A percentile compares a stretch with the other conserved stretches of the same genome.
These are phyloP conservation scores for Cicer cuneatum DNA, from an alignment of 306 rosid species.

Conservation along the genomic window DNA sequence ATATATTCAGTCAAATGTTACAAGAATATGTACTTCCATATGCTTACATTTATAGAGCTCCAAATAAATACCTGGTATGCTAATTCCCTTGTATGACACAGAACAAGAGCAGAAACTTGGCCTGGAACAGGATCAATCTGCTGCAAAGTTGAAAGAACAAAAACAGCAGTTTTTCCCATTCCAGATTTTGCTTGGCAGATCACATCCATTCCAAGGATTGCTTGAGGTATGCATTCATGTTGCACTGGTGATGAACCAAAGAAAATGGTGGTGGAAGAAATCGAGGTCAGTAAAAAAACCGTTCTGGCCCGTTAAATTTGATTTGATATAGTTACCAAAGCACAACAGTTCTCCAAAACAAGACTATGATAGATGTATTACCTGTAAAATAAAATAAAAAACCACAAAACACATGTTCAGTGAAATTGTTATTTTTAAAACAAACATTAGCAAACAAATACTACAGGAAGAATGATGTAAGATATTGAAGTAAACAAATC, in stretches of 20 bases:
- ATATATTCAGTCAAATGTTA: neutral
- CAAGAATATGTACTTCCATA: neutral
- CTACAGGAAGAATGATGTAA: slow-evolving; percentile 21
- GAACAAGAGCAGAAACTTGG: slow-evolving; percentile 92
- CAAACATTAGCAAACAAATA: slow-evolving; percentile 16
- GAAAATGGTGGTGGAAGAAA: slow-evolving; percentile 69
- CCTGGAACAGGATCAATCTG: slow-evolving; percentile 97
- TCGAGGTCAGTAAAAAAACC: slow-evolving; percentile 79
- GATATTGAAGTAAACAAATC: neutral
- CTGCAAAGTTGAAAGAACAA: slow-evolving; percentile 93
- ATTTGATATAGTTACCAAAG: slow-evolving; percentile 70
- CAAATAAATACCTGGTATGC: slow-evolving; percentile 83
- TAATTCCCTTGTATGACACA: slow-evolving; percentile 94
- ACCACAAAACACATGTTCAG: neutral
- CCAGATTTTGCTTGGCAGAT: slow-evolving; percentile 99
- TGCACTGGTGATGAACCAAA: slow-evolving; percentile 94
- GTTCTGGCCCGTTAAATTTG: slow-evolving; percentile 58
- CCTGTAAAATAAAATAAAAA: slow-evolving; percentile 60
- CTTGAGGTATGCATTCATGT: slow-evolving; percentile 99
- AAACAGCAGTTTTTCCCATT: slow-evolving; percentile 99
- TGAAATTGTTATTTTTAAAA: neutral
- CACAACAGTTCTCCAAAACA: slow-evolving; percentile 72
- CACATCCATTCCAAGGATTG: slow-evolving; percentile 97
- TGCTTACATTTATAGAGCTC: neutral
- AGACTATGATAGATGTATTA: slow-evolving; percentile 72